Base-by-base conservation (phyloP, 306 rosid genomes). In the Trifolium fragiferum region DNA sequence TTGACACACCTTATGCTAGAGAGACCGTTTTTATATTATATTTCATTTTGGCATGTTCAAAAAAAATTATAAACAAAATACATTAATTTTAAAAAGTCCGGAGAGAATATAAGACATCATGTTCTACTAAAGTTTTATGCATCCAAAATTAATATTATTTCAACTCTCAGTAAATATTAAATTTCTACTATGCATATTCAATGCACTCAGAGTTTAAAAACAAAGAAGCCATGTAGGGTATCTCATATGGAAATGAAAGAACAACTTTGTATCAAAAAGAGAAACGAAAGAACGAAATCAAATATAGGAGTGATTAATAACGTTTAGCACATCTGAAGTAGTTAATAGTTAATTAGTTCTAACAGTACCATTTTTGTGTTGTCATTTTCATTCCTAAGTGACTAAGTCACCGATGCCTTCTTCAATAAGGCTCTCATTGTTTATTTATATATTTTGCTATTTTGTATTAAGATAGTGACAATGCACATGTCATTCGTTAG, bases 211-310 rank as follows among this genome's bases (percentile, higher is more conserved):
- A 13, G 1, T 44, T 44, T 44, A 44, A 44, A 44, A 44, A 44
- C 16, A 8, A 53, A 53, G 23, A 53, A 19, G 14, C 27, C 14
- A 19, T 18, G 11, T 18, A 53, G 60, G 20, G 60, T 11, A 10
- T 49, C 21, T n/a, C 10, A 16, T 14, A 15, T 30, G 19, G 54
- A 14, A 16, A n/a, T 4, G 1, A 50, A 50, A 50, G 19, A 50
- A 49, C 21, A 49, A 6, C 1, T 6, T 49, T 49, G 23, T 1
- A 16, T 53, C 7, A 53, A 19, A 19, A 53, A 53, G 30, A 11
- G 25, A 55, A 57, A 57, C 2, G 66, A 60, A 60, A 60, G 66
- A 60, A 14, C 41, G 30, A 14, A 60, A 60, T 60, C 12, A 73
- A 59, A 18, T 23, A 38, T 41, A 16, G 68, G 25, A 23, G 25